Evolutionary conservation across 768 basidiomycete genomes (phyloP), one percentile per base, ranked within the genome.

Genomic region (Lactarius sp.): DNA sequence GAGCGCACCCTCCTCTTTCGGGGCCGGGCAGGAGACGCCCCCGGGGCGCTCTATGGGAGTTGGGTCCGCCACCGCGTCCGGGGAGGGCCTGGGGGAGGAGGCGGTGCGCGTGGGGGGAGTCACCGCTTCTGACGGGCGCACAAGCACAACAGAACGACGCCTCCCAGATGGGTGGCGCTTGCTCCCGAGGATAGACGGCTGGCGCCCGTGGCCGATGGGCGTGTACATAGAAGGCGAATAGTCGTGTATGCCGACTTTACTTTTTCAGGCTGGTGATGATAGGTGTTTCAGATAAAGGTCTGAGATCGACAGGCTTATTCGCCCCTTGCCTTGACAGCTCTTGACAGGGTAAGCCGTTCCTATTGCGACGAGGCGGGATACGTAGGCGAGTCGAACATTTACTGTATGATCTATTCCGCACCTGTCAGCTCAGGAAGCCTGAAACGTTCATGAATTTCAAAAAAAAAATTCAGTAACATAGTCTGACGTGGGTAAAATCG

Each of bases 161-260:
- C 52, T 76, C 7, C 71, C 75, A 1, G 63, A 68, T 8, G 89
- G 87, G 22, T 91, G 90, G 88, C 76, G 76, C 55, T 59, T 77
- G 47, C 73, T 85, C 13, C 74, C 78, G 34, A 71, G 71, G 22
- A 73, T 66, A 18, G 75, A 74, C 16, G 72, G 73, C 42, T 90
- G 90, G 90, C 78, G 75, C 65, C 79, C 85, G 2, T 85, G 83
- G 69, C 88, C 90, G 6, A 85, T 92, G 51, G 90, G 90, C 9
- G 77, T 88, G 55, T 81, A 76, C 63, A 67, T 72, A 12, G 37
- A 50, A 52, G 66, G 69, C 67, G 33, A 49, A 55, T 55, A 60
- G 46, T 41, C 41, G 12, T 41, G 41, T 41, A 41, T 41, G 12
- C 41, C 9, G 12, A 8, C 37, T 37, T 37, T 37, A 12, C 37